Evolutionary conservation across 2,329 filamentous ascomycete genomes (phyloP).

Genomic region (Fusarium sp.): DNA sequence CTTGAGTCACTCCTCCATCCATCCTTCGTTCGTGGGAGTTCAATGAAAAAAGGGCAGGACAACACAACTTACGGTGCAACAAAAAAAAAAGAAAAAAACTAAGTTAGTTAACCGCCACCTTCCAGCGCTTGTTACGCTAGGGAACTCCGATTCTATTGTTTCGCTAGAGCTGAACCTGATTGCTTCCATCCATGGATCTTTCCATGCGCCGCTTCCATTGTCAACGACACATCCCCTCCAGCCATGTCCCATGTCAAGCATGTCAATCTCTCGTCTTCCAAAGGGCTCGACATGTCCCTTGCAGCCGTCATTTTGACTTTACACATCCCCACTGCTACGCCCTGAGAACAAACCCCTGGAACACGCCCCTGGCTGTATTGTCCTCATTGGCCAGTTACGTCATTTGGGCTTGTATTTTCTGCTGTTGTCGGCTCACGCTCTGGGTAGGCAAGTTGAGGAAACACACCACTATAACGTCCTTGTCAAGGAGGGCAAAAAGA

Average conservation of each 20-base stretch:
- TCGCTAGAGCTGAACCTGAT: not conserved
- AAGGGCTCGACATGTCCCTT: constrained; percentile 15
- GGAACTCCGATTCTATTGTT: not conserved
- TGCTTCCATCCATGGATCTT: not conserved
- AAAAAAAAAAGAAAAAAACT: not conserved
- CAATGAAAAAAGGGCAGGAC: not conserved
- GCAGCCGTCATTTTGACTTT: constrained; percentile 10
- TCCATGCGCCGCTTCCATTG: not conserved
- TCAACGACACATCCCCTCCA: not conserved
- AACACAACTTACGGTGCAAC: no score
- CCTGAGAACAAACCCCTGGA: not conserved
- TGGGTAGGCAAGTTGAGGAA: not conserved
- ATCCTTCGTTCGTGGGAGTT: not conserved
- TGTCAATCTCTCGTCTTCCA: not conserved
- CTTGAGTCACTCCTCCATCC: not conserved
- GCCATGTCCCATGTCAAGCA: not conserved
- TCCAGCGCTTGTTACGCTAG: not conserved
- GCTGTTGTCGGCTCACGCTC: not conserved
- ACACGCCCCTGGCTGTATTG: constrained; percentile 15
- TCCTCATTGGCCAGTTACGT: constrained; percentile 23
- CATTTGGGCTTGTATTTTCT: constrained; percentile 1
- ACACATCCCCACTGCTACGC: constrained; percentile 1
- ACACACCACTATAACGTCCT: not conserved
- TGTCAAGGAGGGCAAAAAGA: not conserved
- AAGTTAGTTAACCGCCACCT: not conserved